Percentiles rank a stretch among this genome's conserved stretches.
phyloP scores from a whole-genome alignment of 768 basidiomycete genomes.

The Russula brevipes region DNA sequence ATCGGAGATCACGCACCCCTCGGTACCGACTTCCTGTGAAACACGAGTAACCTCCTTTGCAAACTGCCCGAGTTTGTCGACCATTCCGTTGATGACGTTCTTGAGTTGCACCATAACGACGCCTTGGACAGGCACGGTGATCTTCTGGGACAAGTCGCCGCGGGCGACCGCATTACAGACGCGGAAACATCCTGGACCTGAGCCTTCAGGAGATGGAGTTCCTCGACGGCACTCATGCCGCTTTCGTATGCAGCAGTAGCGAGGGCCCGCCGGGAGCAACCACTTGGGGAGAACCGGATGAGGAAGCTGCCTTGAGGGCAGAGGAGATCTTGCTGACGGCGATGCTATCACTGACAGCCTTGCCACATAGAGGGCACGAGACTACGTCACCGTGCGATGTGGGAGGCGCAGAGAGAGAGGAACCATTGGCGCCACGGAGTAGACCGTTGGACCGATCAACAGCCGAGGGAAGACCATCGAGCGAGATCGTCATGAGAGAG shows the following conservation, averaged over 20 bases:
- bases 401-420: constrained; percentile 23
- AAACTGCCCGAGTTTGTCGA: constrained; percentile 69
- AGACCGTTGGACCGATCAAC: constrained; percentile 14
- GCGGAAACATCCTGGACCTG: constrained; percentile 63
- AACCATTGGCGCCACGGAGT: neutral
- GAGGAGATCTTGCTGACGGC: constrained; percentile 8
- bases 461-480: constrained; percentile 12
- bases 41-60: constrained; percentile 84
- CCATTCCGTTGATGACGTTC: constrained; percentile 45
- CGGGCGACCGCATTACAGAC: constrained; percentile 49
- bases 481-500: constrained; percentile 25
- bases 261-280: constrained; percentile 46
- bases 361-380: constrained; percentile 23
- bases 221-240: constrained; percentile 60
- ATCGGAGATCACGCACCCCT: constrained; percentile 30
- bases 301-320: neutral
- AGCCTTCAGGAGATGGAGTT: constrained; percentile 68
- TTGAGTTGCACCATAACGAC: constrained; percentile 49
- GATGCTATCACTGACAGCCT: constrained; percentile 17
- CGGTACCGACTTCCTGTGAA: constrained; percentile 73
- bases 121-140: constrained; percentile 48
- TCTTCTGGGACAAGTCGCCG: constrained; percentile 47
- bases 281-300: constrained; percentile 18
- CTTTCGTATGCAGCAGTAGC: constrained; percentile 48
- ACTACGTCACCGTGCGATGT: constrained; percentile 22